Percentiles rank a stretch among this genome's conserved stretches.
Evolutionary conservation across 73 alveolate species (phyloP).

Genomic region (Diophrys sp.): DNA sequence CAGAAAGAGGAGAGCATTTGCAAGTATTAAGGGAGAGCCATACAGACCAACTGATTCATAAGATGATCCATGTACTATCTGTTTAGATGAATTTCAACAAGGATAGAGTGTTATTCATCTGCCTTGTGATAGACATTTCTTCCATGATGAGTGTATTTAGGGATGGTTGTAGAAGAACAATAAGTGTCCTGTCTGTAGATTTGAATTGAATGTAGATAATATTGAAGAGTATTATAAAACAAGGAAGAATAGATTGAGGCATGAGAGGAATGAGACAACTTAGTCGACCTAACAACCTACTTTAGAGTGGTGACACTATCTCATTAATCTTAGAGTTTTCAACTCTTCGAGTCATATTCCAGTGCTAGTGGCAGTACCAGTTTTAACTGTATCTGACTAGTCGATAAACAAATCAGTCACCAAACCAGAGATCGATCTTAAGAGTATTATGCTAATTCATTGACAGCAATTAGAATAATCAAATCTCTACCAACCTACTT

Average conservation of each 20-base stretch:
- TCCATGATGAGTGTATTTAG: conserved; percentile 74
- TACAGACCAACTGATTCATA: conserved; percentile 10
- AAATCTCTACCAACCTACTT: too few species aligned
- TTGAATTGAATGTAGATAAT: background rate
- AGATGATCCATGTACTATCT: conserved; percentile 62
- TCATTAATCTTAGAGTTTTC: too few species aligned
- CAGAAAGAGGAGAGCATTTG: background rate
- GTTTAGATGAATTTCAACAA: conserved; percentile 58
- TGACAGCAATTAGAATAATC: too few species aligned
- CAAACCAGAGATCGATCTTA: too few species aligned
- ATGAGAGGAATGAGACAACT: too few species aligned
- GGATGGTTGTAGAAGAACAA: conserved; percentile 72
- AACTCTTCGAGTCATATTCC: too few species aligned
- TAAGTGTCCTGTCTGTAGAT: conserved; percentile 75
- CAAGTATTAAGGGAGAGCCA: background rate
- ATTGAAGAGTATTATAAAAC: background rate
- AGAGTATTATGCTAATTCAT: too few species aligned
- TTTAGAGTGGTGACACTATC: too few species aligned
- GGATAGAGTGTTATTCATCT: conserved; percentile 54
- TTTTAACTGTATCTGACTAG: too few species aligned
- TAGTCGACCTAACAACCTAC: too few species aligned
- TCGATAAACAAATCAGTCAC: too few species aligned
- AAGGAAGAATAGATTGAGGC: background rate
- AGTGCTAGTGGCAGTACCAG: too few species aligned
- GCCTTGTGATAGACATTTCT: conserved; percentile 80